These are phyloP conservation scores for Penicillium glabrum DNA, from an alignment of 2,329 filamentous ascomycete genomes.

Conservation along the genomic window DNA sequence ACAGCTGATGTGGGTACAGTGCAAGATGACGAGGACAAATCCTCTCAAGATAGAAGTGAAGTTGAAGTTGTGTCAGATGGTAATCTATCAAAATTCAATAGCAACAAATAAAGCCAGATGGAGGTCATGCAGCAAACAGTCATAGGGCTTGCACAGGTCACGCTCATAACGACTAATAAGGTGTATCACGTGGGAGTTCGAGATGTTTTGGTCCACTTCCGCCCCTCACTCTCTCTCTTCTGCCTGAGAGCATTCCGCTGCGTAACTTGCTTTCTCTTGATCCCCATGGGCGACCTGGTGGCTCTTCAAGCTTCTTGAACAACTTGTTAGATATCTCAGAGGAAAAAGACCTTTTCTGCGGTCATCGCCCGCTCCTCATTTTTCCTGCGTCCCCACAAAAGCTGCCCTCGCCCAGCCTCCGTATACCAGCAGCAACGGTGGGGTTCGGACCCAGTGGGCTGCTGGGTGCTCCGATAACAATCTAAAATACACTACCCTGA, in stretches of 20 bases:
- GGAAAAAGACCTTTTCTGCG: not conserved
- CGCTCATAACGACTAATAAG: conserved; percentile 10
- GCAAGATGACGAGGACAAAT: conserved; percentile 5
- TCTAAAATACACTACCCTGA: conserved; percentile 21
- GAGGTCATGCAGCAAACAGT: not conserved
- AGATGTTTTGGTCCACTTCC: conserved; percentile 25
- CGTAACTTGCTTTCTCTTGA: not conserved
- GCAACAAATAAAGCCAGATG: not conserved
- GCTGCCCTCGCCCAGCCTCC: conserved; percentile 13
- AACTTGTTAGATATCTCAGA: not conserved
- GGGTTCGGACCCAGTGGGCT: conserved; percentile 22
- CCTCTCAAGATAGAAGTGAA: not conserved
- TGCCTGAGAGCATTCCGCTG: conserved; percentile 9
- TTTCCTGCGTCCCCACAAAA: conserved; percentile 4
- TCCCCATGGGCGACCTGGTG: not conserved
- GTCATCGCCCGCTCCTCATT: not conserved
- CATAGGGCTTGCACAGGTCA: conserved; percentile 9
- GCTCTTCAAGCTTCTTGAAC: not conserved
- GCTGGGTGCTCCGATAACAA: conserved; percentile 18
- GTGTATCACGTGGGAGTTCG: conserved; percentile 25
- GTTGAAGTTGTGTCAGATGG: not conserved
- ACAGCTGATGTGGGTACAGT: conserved; percentile 19
- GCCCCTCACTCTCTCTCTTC: conserved; percentile 16
- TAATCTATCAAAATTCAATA: not conserved
- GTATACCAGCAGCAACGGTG: conserved; percentile 23